Base-by-base conservation (phyloP, 805 yeast genomes). In the Candida pseudofarinosa region DNA sequence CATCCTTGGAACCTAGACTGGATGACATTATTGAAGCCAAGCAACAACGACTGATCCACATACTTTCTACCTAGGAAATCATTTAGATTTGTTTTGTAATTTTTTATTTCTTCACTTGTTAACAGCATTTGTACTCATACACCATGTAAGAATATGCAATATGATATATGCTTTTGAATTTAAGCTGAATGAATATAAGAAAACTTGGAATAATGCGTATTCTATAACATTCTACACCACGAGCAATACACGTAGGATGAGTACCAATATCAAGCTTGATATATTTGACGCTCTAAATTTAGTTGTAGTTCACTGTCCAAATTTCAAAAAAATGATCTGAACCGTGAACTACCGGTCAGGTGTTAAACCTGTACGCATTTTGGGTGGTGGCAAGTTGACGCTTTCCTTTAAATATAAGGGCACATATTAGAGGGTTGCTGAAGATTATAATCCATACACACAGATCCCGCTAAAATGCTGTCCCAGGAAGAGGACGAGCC, bases 21-120 rank as follows among this genome's bases (percentile, higher is more conserved):
- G 14, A 73, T 63, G 42, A 75, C 67, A 40, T 69, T 69, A 46
- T 75, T 60, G 26, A 76, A 64, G 1, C 85, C 85, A 19, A 73
- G 53, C 26, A 77, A 55, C 10, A 76, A 50, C 2, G 80, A 64
- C 39, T 72, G 76, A 37, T 73, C 74, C 26, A 63, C 52, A 32
- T 41, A 55, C 38, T 54, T 55, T 16, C 51, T 42, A 16, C 39
- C 40, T 10, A 60, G 42, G 10, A 56, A 39, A 4, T 48, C 53
- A 33, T 48, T 43, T n/a, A 58, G 38, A 40, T 60, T 63, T 20
- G 33, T 38, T 35, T 56, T 55, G 30, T 44, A 46, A 14, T 20
- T 20, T n/a, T 48, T 41, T 19, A 57, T 49, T 31, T 54, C 59
- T n/a, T 50, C 49, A 28, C 30, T 31, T 26, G 37, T 35, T n/a